Evolutionary conservation across 768 basidiomycete genomes (phyloP).

Genomic region (Galerina marginata): DNA sequence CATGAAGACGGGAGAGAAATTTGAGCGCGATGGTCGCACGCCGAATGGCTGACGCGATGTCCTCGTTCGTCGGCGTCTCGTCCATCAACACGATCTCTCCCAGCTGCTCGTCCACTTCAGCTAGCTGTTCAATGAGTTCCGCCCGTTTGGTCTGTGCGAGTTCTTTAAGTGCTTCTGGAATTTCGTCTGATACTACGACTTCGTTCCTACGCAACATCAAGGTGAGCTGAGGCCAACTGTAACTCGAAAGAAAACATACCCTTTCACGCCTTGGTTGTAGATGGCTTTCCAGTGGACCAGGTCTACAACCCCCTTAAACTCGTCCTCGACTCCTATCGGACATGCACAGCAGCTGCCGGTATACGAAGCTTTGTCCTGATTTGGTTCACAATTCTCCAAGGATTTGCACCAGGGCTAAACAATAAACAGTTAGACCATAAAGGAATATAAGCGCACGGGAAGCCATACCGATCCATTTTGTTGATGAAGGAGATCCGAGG

Average conservation of each 20-base stretch:
- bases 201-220: slow-evolving; percentile 59
- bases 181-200: slow-evolving; percentile 84
- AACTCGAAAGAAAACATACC: slow-evolving; percentile 55
- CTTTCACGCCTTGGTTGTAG: slow-evolving; percentile 94
- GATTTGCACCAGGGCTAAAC: slow-evolving; percentile 91
- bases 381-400: slow-evolving; percentile 92
- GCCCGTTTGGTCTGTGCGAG: slow-evolving; percentile 83
- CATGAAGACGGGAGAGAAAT: slow-evolving; percentile 96
- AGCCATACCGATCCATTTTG: slow-evolving; percentile 91
- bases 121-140: slow-evolving; percentile 93
- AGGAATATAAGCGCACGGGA: neutral
- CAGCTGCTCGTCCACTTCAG: slow-evolving; percentile 96
- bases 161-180: slow-evolving; percentile 75
- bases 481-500: slow-evolving; percentile 95
- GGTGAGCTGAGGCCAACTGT: neutral
- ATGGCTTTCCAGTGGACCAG: slow-evolving; percentile 93
- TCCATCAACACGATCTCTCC: slow-evolving; percentile 91
- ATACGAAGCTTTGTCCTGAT: slow-evolving; percentile 92
- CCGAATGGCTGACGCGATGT: slow-evolving; percentile 85
- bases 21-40: slow-evolving; percentile 87
- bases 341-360: slow-evolving; percentile 92
- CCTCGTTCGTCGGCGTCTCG: slow-evolving; percentile 68
- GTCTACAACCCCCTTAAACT: slow-evolving; percentile 91
- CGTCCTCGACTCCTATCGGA: slow-evolving; percentile 93
- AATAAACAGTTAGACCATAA: slow-evolving; percentile 2